Evolutionary conservation across 805 yeast species (phyloP).

Genomic region (Yarrowia porcina): DNA sequence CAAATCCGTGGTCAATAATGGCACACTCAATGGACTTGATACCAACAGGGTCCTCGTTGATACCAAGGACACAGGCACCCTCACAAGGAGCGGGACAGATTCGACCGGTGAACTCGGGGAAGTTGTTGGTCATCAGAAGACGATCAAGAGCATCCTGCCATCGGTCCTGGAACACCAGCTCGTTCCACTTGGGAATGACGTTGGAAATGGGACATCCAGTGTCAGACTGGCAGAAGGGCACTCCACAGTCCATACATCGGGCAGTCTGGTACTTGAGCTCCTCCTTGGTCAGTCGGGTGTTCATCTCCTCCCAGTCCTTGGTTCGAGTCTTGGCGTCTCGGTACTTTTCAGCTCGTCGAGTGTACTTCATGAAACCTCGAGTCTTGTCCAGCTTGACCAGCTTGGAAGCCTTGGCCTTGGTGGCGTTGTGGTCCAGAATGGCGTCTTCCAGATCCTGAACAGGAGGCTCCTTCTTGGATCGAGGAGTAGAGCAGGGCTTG

Average conservation of each 20-base stretch:
- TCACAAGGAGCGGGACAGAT: slow-evolving; percentile 99
- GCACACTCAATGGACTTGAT: slow-evolving; percentile 95
- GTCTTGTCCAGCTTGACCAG: slow-evolving; percentile 67
- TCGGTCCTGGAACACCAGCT: slow-evolving; percentile 87
- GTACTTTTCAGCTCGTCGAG: slow-evolving; percentile 82
- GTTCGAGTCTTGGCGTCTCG: slow-evolving; percentile 72
- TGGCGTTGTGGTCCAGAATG: slow-evolving; percentile 62
- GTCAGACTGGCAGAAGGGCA: slow-evolving; percentile 97
- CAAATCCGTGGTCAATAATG: slow-evolving; percentile 93
- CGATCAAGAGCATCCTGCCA: slow-evolving; percentile 94
- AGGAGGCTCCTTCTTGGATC: slow-evolving; percentile 61
- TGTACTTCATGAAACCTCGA: slow-evolving; percentile 91
- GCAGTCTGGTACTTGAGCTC: slow-evolving; percentile 92
- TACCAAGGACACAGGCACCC: slow-evolving; percentile 93
- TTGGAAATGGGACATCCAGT: slow-evolving; percentile 98
- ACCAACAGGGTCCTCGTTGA: slow-evolving; percentile 92
- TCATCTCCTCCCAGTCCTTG: slow-evolving; percentile 89
- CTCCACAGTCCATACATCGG: slow-evolving; percentile 99
- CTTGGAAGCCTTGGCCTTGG: slow-evolving; percentile 59
- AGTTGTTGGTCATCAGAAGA: slow-evolving; percentile 91
- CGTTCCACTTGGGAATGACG: slow-evolving; percentile 97
- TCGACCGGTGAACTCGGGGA: slow-evolving; percentile 98
- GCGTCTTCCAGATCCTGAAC: slow-evolving; percentile 89
- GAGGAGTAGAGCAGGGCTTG: slow-evolving; percentile 36
- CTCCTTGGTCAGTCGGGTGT: slow-evolving; percentile 73